Base-by-base conservation (phyloP, 257 asterid genomes). In the Jacaranda mimosifolia region DNA sequence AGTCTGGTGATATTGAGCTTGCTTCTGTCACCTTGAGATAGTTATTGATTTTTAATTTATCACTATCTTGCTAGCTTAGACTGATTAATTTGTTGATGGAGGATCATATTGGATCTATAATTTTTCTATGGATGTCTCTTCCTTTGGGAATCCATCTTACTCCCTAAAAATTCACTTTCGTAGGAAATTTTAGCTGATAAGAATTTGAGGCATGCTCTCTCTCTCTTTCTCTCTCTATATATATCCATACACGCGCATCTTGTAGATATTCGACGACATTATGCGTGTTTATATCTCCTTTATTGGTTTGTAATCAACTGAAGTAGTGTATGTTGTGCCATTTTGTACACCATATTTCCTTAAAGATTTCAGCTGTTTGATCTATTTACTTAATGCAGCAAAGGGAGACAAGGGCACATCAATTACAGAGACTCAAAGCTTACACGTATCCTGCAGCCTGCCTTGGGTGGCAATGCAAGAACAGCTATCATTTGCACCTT, bases 391-490 rank as follows among this genome's bases (percentile, higher is more conserved):
- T 77, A 45, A 75, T 89, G 91, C 97, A 96, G 99, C 94, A 93
- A 94, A 83, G 99, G 98, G 84, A 86, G 97, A 79, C 92, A 93
- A 4, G 98, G 99, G 18, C 99, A 96, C 52, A 76, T 96, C 64
- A 96, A 96, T 80, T 96, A 92, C 75, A 89, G 99, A 89, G 99
- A 96, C 83, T 96, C 99, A 40, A 96, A 96, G 91, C 90, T 96
- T 75, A 96, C 99, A 57, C 96, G 99, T 63, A 93, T 96, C 74
- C 87, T 96, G 85, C 99, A 96, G 89, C 98, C 97, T 55, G 90
- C 98, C 72, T 85, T 96, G 87, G 99, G 99, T 46, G 99, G 99
- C 79, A 93, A 96, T 87, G 99, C 99, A 57, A 96, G 99, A 85
- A 96, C 98, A 9, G 98, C 98, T 19, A 96, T 96, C 78, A 89